Evolutionary conservation across 2,329 filamentous ascomycete species (phyloP), one percentile per base, ranked within the genome.

Genomic region (Juglanconis sp.): DNA sequence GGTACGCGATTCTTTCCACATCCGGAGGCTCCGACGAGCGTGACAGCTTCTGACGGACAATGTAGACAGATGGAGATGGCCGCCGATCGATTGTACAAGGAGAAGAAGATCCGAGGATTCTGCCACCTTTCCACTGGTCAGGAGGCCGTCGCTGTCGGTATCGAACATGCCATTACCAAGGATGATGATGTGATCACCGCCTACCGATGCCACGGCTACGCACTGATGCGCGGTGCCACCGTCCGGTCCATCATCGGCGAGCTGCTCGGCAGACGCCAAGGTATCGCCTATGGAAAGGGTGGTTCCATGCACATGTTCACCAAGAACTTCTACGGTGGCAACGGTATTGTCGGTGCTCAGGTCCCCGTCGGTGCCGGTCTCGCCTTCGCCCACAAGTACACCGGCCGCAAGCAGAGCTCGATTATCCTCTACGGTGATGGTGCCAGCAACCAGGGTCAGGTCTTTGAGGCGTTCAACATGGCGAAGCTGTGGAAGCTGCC

Each of bases 381-480:
- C 68, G 95, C 92, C 65, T 99, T 99, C 72, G 95, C 95, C 64
- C 92, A 98, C 82, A 89, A 97, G 82, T 99, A 99, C 84, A 87
- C 87, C 72, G 87, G 84, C 72, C 88, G 89, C 81, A 89, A 92
- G 81, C 94, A 92, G 74, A 89, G 92, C 65, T 90, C 89, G 65
- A 84, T 99, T 68, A 87, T 94, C 66, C 86, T 99, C 62, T 99
- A 99, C 79, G 95, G 95, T 83, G 95, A 99, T 72, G 95, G 95
- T 84, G 95, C 95, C 67, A 91, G 89, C 84, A 99, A 99, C 85
- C 95, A 99, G 84, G 95, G 95, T 67, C 95, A 99, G 81, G 95
- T 99, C 70, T 99, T 99, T 72, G 95, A 99, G 85, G 93, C 95
- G 64, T 99, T 96, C 87, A 99, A 99, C 88, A 99, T 99, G 95